These are phyloP conservation scores for Pseudocercospora crystallina DNA, from an alignment of 2,329 filamentous ascomycete genomes.

Conservation along the genomic window DNA sequence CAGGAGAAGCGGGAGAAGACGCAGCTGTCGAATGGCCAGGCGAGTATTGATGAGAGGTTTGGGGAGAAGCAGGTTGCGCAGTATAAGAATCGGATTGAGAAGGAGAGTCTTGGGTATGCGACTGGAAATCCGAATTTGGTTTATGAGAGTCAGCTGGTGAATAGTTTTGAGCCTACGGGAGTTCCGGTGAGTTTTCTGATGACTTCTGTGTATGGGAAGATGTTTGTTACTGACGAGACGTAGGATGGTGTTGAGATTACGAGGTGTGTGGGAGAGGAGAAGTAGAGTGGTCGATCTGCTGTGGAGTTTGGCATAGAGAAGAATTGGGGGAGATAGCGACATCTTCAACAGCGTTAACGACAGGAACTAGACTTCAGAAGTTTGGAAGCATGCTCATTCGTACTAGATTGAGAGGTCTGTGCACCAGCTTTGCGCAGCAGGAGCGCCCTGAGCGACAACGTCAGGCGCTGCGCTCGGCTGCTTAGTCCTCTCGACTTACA, in stretches of 20 bases:
- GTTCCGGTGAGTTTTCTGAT: conserved; percentile 54
- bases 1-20: conserved; percentile 47
- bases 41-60: conserved; percentile 41
- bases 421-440: no score
- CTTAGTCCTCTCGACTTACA: no score
- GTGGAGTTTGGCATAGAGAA: no score
- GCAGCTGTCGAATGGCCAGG: conserved; percentile 24
- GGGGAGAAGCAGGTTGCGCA: conserved; percentile 49
- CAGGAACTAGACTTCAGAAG: no score
- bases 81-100: conserved; percentile 48
- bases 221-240: neutral
- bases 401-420: no score
- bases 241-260: conserved; percentile 70
- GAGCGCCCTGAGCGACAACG: no score
- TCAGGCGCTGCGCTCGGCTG: no score
- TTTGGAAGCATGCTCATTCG: no score
- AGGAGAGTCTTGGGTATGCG: conserved; percentile 44
- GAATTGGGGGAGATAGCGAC: no score
- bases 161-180: conserved; percentile 69
- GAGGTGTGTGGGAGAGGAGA: conserved; percentile 49
- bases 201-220: no score
- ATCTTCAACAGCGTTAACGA: no score
- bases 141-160: conserved; percentile 63
- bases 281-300: neutral
- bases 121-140: conserved; percentile 63